Evolutionary conservation across 2,329 filamentous ascomycete species (phyloP), one percentile per base, ranked within the genome.

Genomic region (Botrytis fragariae): DNA sequence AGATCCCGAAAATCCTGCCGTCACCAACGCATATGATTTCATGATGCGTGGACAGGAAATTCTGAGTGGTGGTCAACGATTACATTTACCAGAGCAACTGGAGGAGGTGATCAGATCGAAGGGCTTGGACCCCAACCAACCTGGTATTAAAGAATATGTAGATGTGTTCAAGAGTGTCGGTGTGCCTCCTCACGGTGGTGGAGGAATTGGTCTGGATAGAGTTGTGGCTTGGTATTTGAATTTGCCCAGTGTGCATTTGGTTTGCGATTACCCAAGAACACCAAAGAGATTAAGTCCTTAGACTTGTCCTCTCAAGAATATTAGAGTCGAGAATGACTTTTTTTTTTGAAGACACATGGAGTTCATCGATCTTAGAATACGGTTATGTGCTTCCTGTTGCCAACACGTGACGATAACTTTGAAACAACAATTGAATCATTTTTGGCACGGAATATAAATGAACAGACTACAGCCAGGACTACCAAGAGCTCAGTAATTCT

Each of bases 31-130:
- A 20, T 90, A 87, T 78, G 94, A 97, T 83, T 94, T 97, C 80
- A 97, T 98, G 86, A 90, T 97, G 81, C 90, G 95, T 73, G 94
- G 94, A 5, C 95, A 98, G 83, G 95, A 98, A 83, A 95, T 98
- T 74, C 88, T 98, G 29, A 95, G 92, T 25, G 95, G 95, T 79
- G 95, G 94, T 12, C 95, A 98, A 84, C 93, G 95, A 88, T 93
- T 98, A 78, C 92, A 98, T 83, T 88, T 94, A 76, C 89, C 95
- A 0, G 85, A 86, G 60, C 88, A 92, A 84, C 88, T 98, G 22
- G 91, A 94, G 81, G 88, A 89, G 63, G 92, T 93, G 75, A 92
- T 98, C 85, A 87, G 90, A 79, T 86, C 85, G 74, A 91, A 94
- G 83, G 95, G 94, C 73, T 89, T 98, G 78, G 92, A 98, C 80